Evolutionary conservation across 306 rosid genomes (phyloP).

Genomic region (Amphicarpaea edgeworthii): DNA sequence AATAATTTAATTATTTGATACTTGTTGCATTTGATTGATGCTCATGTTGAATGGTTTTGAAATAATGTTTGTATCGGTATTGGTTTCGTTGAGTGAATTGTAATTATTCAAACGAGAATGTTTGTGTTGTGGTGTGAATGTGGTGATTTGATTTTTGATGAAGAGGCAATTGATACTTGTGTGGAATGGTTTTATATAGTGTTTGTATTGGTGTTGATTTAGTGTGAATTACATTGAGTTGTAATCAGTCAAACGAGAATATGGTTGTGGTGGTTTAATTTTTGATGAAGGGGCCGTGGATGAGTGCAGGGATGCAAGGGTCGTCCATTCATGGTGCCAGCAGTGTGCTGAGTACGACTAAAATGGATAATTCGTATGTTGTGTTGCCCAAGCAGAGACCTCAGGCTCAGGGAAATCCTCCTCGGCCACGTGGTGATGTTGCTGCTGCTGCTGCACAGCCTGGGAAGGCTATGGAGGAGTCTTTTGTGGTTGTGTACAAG

Average conservation of each 20-base stretch:
- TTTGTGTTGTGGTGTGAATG: not conserved
- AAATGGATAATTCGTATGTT: slow-evolving; percentile 95
- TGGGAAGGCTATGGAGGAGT: slow-evolving; percentile 91
- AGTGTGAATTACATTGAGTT: not conserved
- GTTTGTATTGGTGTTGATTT: not conserved
- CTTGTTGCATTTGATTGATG: not conserved
- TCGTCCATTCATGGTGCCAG: slow-evolving; percentile 79
- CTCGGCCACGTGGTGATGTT: slow-evolving; percentile 69
- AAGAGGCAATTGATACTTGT: slow-evolving; percentile 24
- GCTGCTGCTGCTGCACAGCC: slow-evolving; percentile 57
- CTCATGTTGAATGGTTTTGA: slow-evolving; percentile 9
- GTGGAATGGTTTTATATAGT: slow-evolving; percentile 1
- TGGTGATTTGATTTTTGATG: slow-evolving; percentile 5
- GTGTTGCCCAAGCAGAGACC: slow-evolving; percentile 77
- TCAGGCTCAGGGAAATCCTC: slow-evolving; percentile 70
- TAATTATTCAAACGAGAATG: not conserved
- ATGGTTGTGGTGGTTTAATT: not conserved
- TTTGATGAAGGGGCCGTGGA: slow-evolving; percentile 39
- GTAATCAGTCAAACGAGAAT: not conserved
- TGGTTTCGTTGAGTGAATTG: not conserved
- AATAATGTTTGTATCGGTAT: not conserved
- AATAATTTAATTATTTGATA: not conserved
- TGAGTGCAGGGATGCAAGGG: slow-evolving; percentile 81
- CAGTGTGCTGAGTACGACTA: slow-evolving; percentile 76
- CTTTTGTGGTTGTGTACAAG: slow-evolving; percentile 89